Evolutionary conservation across 176 grass and related monocot species (phyloP).

Genomic region (Musa beccarii): DNA sequence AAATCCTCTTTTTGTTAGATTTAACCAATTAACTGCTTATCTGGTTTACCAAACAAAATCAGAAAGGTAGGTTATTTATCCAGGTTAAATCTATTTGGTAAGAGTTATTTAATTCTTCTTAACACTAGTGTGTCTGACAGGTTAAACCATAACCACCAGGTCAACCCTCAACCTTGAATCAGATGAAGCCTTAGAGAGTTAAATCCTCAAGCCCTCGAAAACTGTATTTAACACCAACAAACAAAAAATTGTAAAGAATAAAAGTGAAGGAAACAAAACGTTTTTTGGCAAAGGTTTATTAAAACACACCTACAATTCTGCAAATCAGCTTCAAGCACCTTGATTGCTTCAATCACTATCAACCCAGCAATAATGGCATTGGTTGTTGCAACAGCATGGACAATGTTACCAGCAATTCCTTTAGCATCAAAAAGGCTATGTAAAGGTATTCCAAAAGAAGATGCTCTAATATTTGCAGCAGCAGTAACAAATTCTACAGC

Average conservation of each 20-base stretch:
- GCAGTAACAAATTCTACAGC: constrained; percentile 92
- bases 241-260: constrained; percentile 8
- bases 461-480: constrained; percentile 94
- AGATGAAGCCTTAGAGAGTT: too few species aligned
- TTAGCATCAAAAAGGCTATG: constrained; percentile 98
- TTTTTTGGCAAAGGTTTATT: background rate
- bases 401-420: constrained; percentile 98
- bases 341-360: constrained; percentile 96
- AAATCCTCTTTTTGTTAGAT: too few species aligned
- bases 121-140: too few species aligned
- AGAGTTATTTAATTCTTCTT: too few species aligned
- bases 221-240: background rate
- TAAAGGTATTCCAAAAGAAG: constrained; percentile 81
- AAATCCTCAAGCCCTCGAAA: too few species aligned
- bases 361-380: constrained; percentile 96
- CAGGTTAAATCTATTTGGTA: too few species aligned
- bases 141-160: too few species aligned
- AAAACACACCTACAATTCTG: constrained; percentile 52
- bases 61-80: too few species aligned
- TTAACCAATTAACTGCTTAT: too few species aligned
- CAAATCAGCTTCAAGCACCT: constrained; percentile 74
- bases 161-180: too few species aligned
- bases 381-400: constrained; percentile 97
- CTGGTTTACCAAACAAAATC: too few species aligned
- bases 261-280: background rate